Conservation (phyloP, 2,329 filamentous ascomycete species). For the Cordyceps cateniannulata region DNA sequence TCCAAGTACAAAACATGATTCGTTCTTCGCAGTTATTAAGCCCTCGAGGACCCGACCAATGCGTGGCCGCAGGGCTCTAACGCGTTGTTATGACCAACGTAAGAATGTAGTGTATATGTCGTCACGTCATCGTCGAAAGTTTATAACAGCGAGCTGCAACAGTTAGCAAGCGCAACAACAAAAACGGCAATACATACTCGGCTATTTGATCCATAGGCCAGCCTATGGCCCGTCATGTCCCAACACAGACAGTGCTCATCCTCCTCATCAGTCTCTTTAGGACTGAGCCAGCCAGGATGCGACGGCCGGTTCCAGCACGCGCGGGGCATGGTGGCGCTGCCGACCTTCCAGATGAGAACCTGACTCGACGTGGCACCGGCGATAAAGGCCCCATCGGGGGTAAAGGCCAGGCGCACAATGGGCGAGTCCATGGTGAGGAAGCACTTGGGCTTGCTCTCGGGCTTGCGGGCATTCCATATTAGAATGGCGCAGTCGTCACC, state of each 20-base stretch:
- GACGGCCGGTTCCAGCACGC: conserved; percentile 52
- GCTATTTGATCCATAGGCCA: conserved; percentile 58
- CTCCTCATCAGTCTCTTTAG: conserved; percentile 51
- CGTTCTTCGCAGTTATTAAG: background rate
- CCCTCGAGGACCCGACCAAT: no score
- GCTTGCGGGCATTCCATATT: conserved; percentile 53
- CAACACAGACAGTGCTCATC: conserved; percentile 56
- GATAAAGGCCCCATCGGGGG: conserved; percentile 56
- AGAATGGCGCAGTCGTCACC: conserved; percentile 57
- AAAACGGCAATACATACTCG: conserved; percentile 40
- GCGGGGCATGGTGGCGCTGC: conserved; percentile 49
- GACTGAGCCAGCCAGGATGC: conserved; percentile 53
- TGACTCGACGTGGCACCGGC: conserved; percentile 53
- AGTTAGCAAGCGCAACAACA: background rate
- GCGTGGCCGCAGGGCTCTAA: no score
- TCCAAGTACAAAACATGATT: conserved; percentile 5
- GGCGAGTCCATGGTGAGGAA: conserved; percentile 55
- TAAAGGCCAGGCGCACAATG: conserved; percentile 54
- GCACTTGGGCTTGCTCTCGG: conserved; percentile 50
- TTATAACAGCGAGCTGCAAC: conserved; percentile 42
- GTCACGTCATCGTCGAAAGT: conserved; percentile 36
- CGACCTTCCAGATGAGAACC: conserved; percentile 60
- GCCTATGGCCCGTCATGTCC: conserved; percentile 54
- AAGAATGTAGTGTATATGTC: background rate
- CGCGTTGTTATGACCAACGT: background rate